Evolutionary conservation across 2,329 filamentous ascomycete species (phyloP).

Genomic region (Xylaria hypoxylon): DNA sequence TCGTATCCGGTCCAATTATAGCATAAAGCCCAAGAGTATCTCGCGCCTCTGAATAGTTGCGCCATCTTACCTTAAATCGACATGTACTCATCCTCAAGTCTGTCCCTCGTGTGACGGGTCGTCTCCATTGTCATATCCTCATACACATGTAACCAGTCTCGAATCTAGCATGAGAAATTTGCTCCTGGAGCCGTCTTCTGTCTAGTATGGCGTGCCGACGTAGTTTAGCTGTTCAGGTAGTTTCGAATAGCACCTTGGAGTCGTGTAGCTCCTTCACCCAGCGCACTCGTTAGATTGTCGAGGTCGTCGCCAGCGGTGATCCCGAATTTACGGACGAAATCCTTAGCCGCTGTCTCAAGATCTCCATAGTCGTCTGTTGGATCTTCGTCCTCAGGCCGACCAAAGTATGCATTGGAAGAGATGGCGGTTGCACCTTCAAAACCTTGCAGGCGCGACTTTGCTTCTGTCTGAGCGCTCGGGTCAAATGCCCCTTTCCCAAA

Average conservation of each 20-base stretch:
- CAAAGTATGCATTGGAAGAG: constrained; percentile 97
- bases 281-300: constrained; percentile 84
- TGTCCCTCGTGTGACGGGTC: constrained; percentile 7
- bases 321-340: constrained; percentile 94
- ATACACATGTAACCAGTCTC: constrained; percentile 11
- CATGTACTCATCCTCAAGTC: constrained; percentile 15
- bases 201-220: not conserved
- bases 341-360: constrained; percentile 91
- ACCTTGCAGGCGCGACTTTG: constrained; percentile 85
- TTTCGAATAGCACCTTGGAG: constrained; percentile 80
- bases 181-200: not conserved
- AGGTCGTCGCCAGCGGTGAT: constrained; percentile 96
- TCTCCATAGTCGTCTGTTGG: constrained; percentile 84
- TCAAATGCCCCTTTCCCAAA: constrained; percentile 93
- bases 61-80: constrained; percentile 15
- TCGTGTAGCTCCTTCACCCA: constrained; percentile 87
- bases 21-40: constrained; percentile 15
- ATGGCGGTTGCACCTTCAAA: constrained; percentile 95
- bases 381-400: constrained; percentile 85
- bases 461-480: constrained; percentile 81
- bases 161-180: not conserved
- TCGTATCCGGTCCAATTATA: constrained; percentile 10
- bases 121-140: constrained; percentile 22
- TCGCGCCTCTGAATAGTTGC: constrained; percentile 5
- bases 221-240: constrained; percentile 68